phyloP scores from a whole-genome alignment of 2,329 filamentous ascomycete genomes.

The Aureobasidium melanogenum region DNA sequence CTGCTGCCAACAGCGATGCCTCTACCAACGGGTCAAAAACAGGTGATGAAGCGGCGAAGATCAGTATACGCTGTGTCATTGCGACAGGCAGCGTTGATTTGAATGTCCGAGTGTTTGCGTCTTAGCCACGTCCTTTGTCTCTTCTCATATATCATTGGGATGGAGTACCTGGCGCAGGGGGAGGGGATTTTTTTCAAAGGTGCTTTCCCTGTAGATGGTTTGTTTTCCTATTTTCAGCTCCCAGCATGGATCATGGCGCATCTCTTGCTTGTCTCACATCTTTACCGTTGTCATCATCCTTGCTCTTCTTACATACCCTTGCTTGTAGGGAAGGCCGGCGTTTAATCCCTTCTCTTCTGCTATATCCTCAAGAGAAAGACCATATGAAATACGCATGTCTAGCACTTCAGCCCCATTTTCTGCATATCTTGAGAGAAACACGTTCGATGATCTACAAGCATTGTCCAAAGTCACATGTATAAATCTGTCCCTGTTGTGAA shows the following conservation, averaged over 20 bases:
- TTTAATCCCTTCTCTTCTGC: not conserved
- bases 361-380: not conserved
- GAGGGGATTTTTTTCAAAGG: not conserved
- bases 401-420: too few relatives aligned
- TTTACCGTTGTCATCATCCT: not conserved
- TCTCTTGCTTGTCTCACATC: not conserved
- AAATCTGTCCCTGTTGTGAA: too few relatives aligned
- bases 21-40: slow-evolving; percentile 12
- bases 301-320: not conserved
- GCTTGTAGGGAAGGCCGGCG: not conserved
- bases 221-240: not conserved
- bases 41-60: slow-evolving; percentile 40
- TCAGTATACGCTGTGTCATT: slow-evolving; percentile 72
- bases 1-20: slow-evolving; percentile 27
- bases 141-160: not conserved
- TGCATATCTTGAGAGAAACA: too few relatives aligned
- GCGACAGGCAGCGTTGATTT: slow-evolving; percentile 80
- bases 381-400: not conserved
- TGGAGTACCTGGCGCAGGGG: not conserved
- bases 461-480: too few relatives aligned
- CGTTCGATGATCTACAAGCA: too few relatives aligned
- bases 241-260: slow-evolving; percentile 3
- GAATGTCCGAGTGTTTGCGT: slow-evolving; percentile 70
- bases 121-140: slow-evolving; percentile 22
- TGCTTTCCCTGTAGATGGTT: not conserved